A percentile compares a stretch with the other conserved stretches of the same genome.
Evolutionary conservation across 2,329 filamentous ascomycete genomes (phyloP).

Genomic region (Epichloe hybrida): DNA sequence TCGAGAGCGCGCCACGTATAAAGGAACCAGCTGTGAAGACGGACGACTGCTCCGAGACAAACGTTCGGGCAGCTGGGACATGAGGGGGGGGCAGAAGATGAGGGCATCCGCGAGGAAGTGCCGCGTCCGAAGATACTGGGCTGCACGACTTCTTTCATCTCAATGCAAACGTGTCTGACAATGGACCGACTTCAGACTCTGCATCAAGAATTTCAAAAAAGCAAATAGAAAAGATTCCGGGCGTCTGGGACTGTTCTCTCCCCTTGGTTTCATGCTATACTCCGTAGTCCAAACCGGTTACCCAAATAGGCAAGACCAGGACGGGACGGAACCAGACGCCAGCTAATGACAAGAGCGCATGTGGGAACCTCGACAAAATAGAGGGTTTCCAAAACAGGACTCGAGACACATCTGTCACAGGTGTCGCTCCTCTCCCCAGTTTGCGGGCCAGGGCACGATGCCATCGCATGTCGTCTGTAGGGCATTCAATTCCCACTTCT

Average conservation of each 20-base stretch:
- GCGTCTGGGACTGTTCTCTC: no score
- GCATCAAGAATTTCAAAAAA: not conserved
- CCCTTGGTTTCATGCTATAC: not conserved
- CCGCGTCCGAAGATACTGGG: not conserved
- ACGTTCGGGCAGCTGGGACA: no score
- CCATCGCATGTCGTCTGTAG: not conserved
- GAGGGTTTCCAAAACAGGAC: conserved; percentile 15
- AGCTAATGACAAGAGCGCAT: not conserved
- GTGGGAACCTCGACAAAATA: not conserved
- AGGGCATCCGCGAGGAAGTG: no score
- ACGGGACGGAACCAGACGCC: conserved; percentile 3
- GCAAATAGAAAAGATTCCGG: no score
- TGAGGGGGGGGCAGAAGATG: no score
- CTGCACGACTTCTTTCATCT: not conserved
- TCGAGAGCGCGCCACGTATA: not conserved
- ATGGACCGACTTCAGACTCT: not conserved
- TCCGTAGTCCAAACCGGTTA: not conserved
- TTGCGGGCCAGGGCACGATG: not conserved
- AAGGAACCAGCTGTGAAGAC: not conserved
- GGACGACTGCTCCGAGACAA: not conserved
- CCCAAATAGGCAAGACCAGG: conserved; percentile 6
- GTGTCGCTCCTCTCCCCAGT: conserved; percentile 1
- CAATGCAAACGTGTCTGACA: not conserved
- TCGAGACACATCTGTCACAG: conserved; percentile 25
- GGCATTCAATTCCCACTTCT: not conserved